Evolutionary conservation across 1,139 yeast genomes (phyloP).

Genomic region (Blastobotrys capitulatus): DNA sequence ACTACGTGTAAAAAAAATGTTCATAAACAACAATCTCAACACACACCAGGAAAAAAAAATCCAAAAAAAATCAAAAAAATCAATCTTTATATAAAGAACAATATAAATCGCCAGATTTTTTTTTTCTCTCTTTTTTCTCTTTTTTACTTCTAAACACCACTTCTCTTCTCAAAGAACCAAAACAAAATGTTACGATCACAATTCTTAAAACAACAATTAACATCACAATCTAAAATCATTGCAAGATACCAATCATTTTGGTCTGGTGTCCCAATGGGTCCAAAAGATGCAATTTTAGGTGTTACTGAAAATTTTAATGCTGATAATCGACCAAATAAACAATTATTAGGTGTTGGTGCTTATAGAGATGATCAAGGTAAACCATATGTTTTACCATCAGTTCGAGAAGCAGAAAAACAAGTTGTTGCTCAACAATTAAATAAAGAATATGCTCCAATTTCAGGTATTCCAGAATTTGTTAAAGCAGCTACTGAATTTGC

Average conservation of each 20-base stretch:
- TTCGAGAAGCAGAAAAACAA: slow-evolving; percentile 48
- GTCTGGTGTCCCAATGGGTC: slow-evolving; percentile 48
- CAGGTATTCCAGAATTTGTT: slow-evolving; percentile 75
- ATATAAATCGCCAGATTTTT: background rate
- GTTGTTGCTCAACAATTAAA: slow-evolving; percentile 45
- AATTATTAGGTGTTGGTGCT: slow-evolving; percentile 93
- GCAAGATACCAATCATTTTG: slow-evolving; percentile 26
- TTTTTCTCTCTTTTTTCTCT: background rate
- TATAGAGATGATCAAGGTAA: slow-evolving; percentile 89
- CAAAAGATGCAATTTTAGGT: slow-evolving; percentile 64
- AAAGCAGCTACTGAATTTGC: slow-evolving; percentile 65
- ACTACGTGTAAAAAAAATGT: no score
- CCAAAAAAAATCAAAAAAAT: no score
- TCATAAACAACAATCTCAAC: no score
- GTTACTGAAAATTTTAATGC: slow-evolving; percentile 53
- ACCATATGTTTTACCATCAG: slow-evolving; percentile 92
- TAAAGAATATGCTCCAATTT: slow-evolving; percentile 87
- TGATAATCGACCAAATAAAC: slow-evolving; percentile 49
- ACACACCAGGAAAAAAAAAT: no score
- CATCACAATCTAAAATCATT: background rate
- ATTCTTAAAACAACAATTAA: background rate
- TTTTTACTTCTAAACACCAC: background rate
- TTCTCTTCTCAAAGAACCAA: background rate
- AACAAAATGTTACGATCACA: background rate
- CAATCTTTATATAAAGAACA: background rate